Evolutionary conservation across 2,329 filamentous ascomycete species (phyloP).

Genomic region (Fusarium falciforme): DNA sequence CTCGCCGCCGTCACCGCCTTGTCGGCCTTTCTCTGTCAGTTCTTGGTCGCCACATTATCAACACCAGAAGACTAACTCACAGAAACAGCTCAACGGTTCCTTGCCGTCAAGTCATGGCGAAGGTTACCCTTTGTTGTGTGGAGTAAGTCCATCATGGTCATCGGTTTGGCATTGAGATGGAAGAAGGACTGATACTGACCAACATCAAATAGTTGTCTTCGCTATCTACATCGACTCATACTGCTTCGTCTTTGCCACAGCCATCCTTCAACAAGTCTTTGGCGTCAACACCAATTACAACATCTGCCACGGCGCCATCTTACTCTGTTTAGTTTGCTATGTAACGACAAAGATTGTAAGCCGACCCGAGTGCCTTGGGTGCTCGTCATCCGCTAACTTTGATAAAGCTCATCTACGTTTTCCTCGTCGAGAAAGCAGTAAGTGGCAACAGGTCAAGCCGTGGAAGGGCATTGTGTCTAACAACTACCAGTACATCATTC

Average conservation of each 20-base stretch:
- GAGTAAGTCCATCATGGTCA: constrained; percentile 49
- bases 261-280: constrained; percentile 66
- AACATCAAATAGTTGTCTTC: constrained; percentile 62
- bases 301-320: constrained; percentile 68
- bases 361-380: background rate
- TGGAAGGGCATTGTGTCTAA: background rate
- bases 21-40: constrained; percentile 52
- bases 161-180: background rate
- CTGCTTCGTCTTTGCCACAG: constrained; percentile 68
- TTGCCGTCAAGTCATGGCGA: constrained; percentile 53
- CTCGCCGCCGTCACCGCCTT: constrained; percentile 50
- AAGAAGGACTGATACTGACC: background rate
- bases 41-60: background rate
- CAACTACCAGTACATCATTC: constrained; percentile 64
- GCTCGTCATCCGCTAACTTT: background rate
- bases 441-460: constrained; percentile 33
- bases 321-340: constrained; percentile 71
- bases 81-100: constrained; percentile 50
- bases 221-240: constrained; percentile 71
- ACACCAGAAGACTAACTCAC: constrained; percentile 7
- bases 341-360: constrained; percentile 68
- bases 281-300: constrained; percentile 63
- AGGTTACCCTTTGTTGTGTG: constrained; percentile 57
- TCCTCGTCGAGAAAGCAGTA: constrained; percentile 73
- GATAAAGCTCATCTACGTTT: constrained; percentile 68